Percentiles rank a stretch among this genome's conserved stretches.
These are phyloP conservation scores for Pedinophyceae sp. DNA, from an alignment of 139 green algal species.

Conservation along the genomic window DNA sequence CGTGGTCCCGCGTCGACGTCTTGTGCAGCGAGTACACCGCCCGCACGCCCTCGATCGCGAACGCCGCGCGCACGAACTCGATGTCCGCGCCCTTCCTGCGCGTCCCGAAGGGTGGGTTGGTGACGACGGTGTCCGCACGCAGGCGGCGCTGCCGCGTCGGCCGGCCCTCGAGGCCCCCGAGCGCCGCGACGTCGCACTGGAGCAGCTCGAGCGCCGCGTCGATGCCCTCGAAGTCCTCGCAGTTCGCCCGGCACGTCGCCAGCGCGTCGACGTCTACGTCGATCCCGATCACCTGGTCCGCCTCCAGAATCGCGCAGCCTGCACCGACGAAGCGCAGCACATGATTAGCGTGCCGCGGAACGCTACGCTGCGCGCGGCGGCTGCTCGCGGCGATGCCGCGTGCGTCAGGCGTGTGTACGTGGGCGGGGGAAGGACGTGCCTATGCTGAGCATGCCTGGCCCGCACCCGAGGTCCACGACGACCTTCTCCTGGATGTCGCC, in stretches of 20 bases:
- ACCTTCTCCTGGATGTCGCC: constrained; percentile 50
- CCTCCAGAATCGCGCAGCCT: constrained; percentile 56
- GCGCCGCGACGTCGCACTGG: constrained; percentile 8
- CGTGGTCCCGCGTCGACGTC: constrained; percentile 42
- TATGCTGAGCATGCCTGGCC: constrained; percentile 18
- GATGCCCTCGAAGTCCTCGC: constrained; percentile 46
- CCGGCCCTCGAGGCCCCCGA: too few species aligned
- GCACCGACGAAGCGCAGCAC: too few species aligned
- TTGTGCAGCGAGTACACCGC: constrained; percentile 91
- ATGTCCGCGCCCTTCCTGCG: constrained; percentile 69
- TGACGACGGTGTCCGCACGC: constrained; percentile 69
- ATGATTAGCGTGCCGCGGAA: constrained; percentile 73
- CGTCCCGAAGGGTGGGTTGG: constrained; percentile 93
- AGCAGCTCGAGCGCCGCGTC: neutral
- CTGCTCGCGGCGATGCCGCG: too few species aligned
- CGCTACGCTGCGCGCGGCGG: neutral
- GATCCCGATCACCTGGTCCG: constrained; percentile 53
- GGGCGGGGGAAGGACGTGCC: too few species aligned
- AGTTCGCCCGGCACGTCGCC: constrained; percentile 42
- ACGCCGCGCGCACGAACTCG: constrained; percentile 63
- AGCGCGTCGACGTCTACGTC: constrained; percentile 77
- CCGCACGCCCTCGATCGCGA: constrained; percentile 12
- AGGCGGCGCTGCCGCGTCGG: constrained; percentile 11
- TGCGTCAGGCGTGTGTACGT: too few species aligned
- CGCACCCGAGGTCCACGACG: constrained; percentile 78